Evolutionary conservation across 2,329 filamentous ascomycete genomes (phyloP).

Genomic region (Penicillium sp.): DNA sequence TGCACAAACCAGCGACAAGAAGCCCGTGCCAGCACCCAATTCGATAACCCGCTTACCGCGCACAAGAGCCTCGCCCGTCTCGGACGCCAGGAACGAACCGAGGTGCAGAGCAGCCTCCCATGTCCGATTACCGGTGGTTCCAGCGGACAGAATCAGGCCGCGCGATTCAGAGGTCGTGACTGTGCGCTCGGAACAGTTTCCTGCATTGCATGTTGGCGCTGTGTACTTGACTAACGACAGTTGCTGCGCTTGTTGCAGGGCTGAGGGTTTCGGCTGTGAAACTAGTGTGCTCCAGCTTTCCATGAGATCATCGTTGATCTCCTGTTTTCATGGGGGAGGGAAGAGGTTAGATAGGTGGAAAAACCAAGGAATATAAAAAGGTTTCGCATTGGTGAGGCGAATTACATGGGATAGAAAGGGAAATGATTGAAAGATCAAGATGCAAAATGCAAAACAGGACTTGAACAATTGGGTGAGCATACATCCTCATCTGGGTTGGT

Average conservation of each 20-base stretch:
- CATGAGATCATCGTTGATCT: constrained; percentile 79
- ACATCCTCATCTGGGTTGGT: constrained; percentile 84
- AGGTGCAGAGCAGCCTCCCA: constrained; percentile 68
- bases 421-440: background rate
- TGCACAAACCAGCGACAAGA: constrained; percentile 62
- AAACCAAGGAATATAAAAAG: background rate
- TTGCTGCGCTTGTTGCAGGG: constrained; percentile 64
- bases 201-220: constrained; percentile 24
- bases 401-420: constrained; percentile 10
- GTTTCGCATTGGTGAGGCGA: constrained; percentile 8
- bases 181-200: constrained; percentile 13
- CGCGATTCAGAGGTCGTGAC: constrained; percentile 51
- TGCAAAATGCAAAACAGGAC: constrained; percentile 8
- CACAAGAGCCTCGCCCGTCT: constrained; percentile 47
- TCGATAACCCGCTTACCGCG: constrained; percentile 58
- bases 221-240: constrained; percentile 74
- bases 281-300: constrained; percentile 64
- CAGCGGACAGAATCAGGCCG: constrained; percentile 56
- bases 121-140: constrained; percentile 65
- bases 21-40: constrained; percentile 65
- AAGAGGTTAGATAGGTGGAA: constrained; percentile 3
- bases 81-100: constrained; percentile 55
- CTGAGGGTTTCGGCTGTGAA: constrained; percentile 60
- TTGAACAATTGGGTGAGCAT: constrained; percentile 32
- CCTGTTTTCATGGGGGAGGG: constrained; percentile 51